Base-by-base conservation (phyloP, 208 protist species). In the Zelonia costaricensis region DNA sequence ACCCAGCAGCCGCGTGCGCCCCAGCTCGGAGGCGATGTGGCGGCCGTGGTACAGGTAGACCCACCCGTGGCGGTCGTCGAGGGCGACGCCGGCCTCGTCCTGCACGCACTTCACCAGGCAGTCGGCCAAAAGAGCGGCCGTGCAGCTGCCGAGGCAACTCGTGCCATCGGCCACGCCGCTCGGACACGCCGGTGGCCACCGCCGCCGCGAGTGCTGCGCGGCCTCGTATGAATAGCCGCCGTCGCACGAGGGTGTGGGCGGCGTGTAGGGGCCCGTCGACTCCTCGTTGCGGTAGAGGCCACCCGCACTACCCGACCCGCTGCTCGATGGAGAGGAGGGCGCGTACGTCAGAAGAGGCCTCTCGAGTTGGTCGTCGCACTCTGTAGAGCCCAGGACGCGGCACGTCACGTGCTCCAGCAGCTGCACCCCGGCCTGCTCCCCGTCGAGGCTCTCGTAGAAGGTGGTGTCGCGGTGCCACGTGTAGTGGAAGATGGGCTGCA, bases 1-100 rank as follows among this genome's bases (percentile, higher is more conserved):
- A 0, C 52, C 30, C 30, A 71, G 33, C 18, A 71, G 40, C 4
- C 56, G 65, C 10, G 56, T 46, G 5, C 56, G 56, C 3, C 65
- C 65, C 0, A 49, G 23, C 15, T 64, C 65, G 2, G 56, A 45
- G 22, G 46, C 7, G 18, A 71, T 53, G 51, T 71, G 65, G 8
- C 62, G 68, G 1, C 74, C 74, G 40, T 49, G 62, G 48, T 68
- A 80, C 40, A 80, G 25, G 48, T 57, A 74, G 0, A 73, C 68
- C 74, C 74, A 80, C 10, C 60, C 60, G 13, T 55, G 58, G 22
- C 61, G 42, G 28, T 80, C 74, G 13, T 54, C 15, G 38, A 80
- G 23, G 10, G 46, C 47, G 44, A 80, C 18, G 13, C 40, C 46
- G 6, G 67, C 67, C 23, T 80, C 74, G 28, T 80, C 74, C n/a